A percentile compares a stretch with the other conserved stretches of the same genome.
phyloP scores from a whole-genome alignment of 2,329 filamentous ascomycete genomes.

The Colletotrichum destructivum region DNA sequence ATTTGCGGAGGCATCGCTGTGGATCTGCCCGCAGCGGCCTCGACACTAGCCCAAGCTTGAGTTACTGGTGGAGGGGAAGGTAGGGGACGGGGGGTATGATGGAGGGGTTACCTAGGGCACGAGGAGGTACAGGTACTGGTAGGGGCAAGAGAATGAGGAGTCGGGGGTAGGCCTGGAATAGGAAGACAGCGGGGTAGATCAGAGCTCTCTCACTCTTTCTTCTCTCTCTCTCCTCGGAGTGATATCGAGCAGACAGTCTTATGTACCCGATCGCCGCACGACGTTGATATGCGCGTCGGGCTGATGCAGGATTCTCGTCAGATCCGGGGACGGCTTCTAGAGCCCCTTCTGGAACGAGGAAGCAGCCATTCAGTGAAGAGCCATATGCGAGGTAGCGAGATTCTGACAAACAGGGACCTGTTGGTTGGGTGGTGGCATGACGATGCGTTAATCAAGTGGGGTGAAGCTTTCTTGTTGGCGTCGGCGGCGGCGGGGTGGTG shows the following conservation, averaged over 20 bases:
- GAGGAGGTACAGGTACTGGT: background rate
- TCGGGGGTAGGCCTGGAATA: constrained; percentile 8
- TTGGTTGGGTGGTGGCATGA: constrained; percentile 43
- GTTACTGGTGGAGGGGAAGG: constrained; percentile 13
- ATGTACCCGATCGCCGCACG: constrained; percentile 22
- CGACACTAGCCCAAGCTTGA: background rate
- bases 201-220: background rate
- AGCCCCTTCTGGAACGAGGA: constrained; percentile 16
- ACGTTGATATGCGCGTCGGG: constrained; percentile 12
- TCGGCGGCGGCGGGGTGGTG: constrained; percentile 18
- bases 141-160: background rate
- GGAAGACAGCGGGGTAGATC: constrained; percentile 36
- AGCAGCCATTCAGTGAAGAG: constrained; percentile 37
- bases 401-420: constrained; percentile 42
- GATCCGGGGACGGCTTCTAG: constrained; percentile 39
- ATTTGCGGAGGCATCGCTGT: constrained; percentile 57
- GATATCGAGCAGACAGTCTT: constrained; percentile 27
- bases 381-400: constrained; percentile 35
- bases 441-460: constrained; percentile 41
- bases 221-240: constrained; percentile 4
- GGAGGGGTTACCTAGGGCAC: constrained; percentile 8
- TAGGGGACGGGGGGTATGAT: background rate
- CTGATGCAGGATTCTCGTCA: constrained; percentile 19
- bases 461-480: constrained; percentile 38
- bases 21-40: constrained; percentile 21